Evolutionary conservation across 768 basidiomycete species (phyloP), one percentile per base, ranked within the genome.

Genomic region (Serpula lacrymans): DNA sequence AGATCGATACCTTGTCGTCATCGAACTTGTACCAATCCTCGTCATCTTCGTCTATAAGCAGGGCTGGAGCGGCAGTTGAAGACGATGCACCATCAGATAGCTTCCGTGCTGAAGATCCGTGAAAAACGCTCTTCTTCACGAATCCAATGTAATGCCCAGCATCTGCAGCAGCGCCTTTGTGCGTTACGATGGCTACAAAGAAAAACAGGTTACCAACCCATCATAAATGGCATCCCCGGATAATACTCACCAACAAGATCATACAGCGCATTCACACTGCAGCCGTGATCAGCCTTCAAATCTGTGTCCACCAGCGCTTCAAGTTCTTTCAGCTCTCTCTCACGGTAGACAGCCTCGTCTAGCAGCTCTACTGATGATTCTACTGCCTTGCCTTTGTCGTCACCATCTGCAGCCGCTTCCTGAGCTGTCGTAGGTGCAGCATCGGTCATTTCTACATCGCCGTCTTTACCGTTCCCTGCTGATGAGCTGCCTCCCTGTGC

Each of bases 11-110:
- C 65, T 91, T 95, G 49, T 95, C 91, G 51, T 97, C 93, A 54
- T 97, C 95, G 55, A 94, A 97, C 66, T 94, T 95, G 69, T 86
- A 89, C 95, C 95, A 88, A 55, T 86, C 85, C 46, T 87, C 84
- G 35, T 89, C 82, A 32, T 80, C 79, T 34, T 82, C 60, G 42
- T 71, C 72, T 20, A 60, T 53, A 5, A 54, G 38, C 33, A 52
- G 52, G 14, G 47, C 42, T 18, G 53, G 34, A 10, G 47, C 53
- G 20, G 52, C 32, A 16, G 52, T 44, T 6, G 41, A 47, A 14
- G 49, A 39, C 18, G 37, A 33, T 8, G 42, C 39, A 11, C 24
- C 37, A 1, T 32, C 24, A 34, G 39, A 16, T 33, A 37, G 47
- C 16, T 44, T 17, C 25, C 41, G 21, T 14, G 10, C 11, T 9